phyloP scores from a whole-genome alignment of 2,329 filamentous ascomycete species.

The Mycosphaerelloides madeirae region DNA sequence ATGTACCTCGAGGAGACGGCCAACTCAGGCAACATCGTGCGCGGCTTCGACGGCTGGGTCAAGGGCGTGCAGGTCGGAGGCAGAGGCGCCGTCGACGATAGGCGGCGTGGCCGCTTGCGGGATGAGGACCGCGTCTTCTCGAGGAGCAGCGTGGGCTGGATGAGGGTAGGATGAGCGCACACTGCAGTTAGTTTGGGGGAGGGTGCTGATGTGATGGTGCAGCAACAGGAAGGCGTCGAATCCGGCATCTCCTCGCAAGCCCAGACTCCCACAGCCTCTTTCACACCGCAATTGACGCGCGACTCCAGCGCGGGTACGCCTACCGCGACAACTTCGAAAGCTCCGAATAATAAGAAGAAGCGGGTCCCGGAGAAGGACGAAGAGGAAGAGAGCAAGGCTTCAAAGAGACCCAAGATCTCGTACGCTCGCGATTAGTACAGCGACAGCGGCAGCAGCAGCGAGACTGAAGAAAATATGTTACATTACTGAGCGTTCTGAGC shows the following conservation, averaged over 20 bases:
- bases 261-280: slow-evolving; percentile 45
- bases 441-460: not conserved
- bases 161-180: slow-evolving; percentile 24
- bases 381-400: slow-evolving; percentile 42
- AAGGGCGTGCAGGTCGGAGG: slow-evolving; percentile 62
- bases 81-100: slow-evolving; percentile 54
- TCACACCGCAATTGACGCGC: slow-evolving; percentile 38
- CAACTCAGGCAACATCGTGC: slow-evolving; percentile 86
- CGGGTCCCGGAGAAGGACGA: slow-evolving; percentile 42
- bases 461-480: not conserved
- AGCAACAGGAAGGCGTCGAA: slow-evolving; percentile 30
- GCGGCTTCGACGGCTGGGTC: slow-evolving; percentile 96
- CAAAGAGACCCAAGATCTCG: slow-evolving; percentile 48
- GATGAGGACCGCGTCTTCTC: slow-evolving; percentile 70
- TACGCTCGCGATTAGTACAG: slow-evolving; percentile 41
- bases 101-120: slow-evolving; percentile 58
- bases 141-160: slow-evolving; percentile 33
- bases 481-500: not conserved
- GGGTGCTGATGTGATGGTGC: slow-evolving; percentile 1
- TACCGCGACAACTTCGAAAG: slow-evolving; percentile 32
- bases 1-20: slow-evolving; percentile 87
- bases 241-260: slow-evolving; percentile 43
- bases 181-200: not conserved
- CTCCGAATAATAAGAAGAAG: slow-evolving; percentile 43
- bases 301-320: slow-evolving; percentile 43